These are phyloP conservation scores for Naegleria gruberi DNA, from an alignment of 208 protist genomes.

Conservation along the genomic window DNA sequence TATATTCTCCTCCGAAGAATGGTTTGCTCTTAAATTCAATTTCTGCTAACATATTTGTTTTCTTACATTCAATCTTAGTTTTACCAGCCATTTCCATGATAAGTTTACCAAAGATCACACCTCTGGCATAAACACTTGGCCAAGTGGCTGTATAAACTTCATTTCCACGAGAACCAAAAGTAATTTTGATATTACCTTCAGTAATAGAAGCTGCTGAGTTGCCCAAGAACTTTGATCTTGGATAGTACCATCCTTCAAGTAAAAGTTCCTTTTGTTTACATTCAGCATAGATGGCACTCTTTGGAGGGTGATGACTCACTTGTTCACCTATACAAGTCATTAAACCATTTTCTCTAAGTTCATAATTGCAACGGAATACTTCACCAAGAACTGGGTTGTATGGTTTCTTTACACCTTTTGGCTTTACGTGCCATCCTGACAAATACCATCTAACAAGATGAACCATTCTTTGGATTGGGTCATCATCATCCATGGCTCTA, in stretches of 20 bases:
- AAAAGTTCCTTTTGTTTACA: conserved; percentile 46
- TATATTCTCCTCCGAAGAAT: conserved; percentile 51
- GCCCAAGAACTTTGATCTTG: conserved; percentile 52
- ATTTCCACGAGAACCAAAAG: conserved; percentile 20
- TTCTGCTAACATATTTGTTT: conserved; percentile 40
- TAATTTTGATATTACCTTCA: conserved; percentile 19
- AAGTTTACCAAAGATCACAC: conserved; percentile 52
- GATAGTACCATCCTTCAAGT: conserved; percentile 43
- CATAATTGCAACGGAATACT: conserved; percentile 54
- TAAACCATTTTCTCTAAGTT: conserved; percentile 22
- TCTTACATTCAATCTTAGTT: conserved; percentile 43
- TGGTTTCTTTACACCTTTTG: conserved; percentile 34
- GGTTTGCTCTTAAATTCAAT: conserved; percentile 58
- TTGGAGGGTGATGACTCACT: conserved; percentile 76
- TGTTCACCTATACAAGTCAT: conserved; percentile 48
- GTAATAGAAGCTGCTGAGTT: conserved; percentile 47
- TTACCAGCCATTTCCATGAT: conserved; percentile 51
- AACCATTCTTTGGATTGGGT: conserved; percentile 51
- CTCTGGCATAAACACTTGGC: conserved; percentile 48
- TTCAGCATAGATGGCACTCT: conserved; percentile 56
- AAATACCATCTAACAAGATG: conserved; percentile 59
- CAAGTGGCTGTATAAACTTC: conserved; percentile 60
- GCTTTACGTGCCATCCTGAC: conserved; percentile 58
- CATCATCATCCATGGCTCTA: conserved; percentile 31
- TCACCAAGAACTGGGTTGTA: conserved; percentile 49